phyloP scores from a whole-genome alignment of 2,329 filamentous ascomycete genomes.

The Aureobasidium sp. region DNA sequence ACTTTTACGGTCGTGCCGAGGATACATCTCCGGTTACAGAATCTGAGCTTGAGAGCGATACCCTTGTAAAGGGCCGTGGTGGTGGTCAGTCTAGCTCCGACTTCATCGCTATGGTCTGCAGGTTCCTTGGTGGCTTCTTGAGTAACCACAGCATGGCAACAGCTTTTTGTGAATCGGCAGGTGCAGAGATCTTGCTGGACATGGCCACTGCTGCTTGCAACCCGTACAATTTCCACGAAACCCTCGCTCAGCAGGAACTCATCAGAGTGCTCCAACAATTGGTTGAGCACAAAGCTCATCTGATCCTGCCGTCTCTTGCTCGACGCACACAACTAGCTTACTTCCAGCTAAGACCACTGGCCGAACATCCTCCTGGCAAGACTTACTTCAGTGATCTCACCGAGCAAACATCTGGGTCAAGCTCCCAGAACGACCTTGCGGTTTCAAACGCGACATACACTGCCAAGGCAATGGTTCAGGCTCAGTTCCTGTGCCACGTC shows the following conservation, averaged over 20 bases:
- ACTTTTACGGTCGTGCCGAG: not conserved
- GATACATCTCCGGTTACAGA: not conserved
- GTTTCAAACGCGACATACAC: slow-evolving; percentile 61
- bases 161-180: slow-evolving; percentile 69
- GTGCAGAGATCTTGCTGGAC: slow-evolving; percentile 76
- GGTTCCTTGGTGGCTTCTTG: slow-evolving; percentile 72
- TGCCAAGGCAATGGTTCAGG: slow-evolving; percentile 69
- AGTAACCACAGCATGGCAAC: slow-evolving; percentile 65
- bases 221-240: slow-evolving; percentile 63
- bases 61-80: slow-evolving; percentile 9
- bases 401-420: not conserved
- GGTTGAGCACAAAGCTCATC: slow-evolving; percentile 70
- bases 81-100: slow-evolving; percentile 18
- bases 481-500: slow-evolving; percentile 57
- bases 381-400: slow-evolving; percentile 19
- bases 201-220: slow-evolving; percentile 76
- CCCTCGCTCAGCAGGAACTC: slow-evolving; percentile 61
- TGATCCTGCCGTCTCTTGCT: slow-evolving; percentile 75
- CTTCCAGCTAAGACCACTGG: slow-evolving; percentile 59
- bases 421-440: slow-evolving; percentile 22
- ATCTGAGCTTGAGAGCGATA: slow-evolving; percentile 15
- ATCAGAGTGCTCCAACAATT: slow-evolving; percentile 68
- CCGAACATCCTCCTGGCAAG: slow-evolving; percentile 30
- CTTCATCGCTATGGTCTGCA: slow-evolving; percentile 60
- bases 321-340: slow-evolving; percentile 65